Evolutionary conservation across 345 rosid species (phyloP).

Genomic region (Acer yangbiense): DNA sequence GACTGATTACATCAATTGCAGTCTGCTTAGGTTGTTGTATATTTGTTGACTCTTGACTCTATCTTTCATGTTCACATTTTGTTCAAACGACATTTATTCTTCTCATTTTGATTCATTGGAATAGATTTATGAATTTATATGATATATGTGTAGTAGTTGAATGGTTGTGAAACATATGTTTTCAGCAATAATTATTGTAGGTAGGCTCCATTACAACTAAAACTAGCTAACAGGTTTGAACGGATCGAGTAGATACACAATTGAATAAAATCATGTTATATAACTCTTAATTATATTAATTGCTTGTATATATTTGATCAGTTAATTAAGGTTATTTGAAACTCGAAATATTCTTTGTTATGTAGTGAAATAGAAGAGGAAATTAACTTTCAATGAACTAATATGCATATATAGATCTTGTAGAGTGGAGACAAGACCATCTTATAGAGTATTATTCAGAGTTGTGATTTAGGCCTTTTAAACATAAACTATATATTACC

Average conservation of each 20-base stretch:
- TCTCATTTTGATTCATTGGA: background rate
- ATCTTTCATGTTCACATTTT: background rate
- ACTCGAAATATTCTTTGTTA: background rate
- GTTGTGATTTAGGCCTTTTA: background rate
- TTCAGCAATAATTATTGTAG: background rate
- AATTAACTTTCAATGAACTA: background rate
- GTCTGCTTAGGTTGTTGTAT: background rate
- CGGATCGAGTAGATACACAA: background rate
- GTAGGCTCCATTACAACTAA: background rate
- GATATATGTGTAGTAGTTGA: background rate
- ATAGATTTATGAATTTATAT: too few species aligned
- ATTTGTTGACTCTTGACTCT: background rate
- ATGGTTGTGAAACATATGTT: background rate
- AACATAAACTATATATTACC: too few species aligned
- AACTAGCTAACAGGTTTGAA: background rate
- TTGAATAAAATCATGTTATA: too few species aligned
- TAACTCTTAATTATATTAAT: too few species aligned
- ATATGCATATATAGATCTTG: background rate
- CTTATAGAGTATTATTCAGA: background rate
- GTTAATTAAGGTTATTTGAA: background rate
- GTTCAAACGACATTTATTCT: background rate
- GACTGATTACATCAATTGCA: background rate
- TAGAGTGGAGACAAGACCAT: background rate
- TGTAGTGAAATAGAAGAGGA: background rate
- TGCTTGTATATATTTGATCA: too few species aligned